Evolutionary conservation across 2,329 filamentous ascomycete genomes (phyloP), one percentile per base, ranked within the genome.

Genomic region (Aurifilum marmelostoma): DNA sequence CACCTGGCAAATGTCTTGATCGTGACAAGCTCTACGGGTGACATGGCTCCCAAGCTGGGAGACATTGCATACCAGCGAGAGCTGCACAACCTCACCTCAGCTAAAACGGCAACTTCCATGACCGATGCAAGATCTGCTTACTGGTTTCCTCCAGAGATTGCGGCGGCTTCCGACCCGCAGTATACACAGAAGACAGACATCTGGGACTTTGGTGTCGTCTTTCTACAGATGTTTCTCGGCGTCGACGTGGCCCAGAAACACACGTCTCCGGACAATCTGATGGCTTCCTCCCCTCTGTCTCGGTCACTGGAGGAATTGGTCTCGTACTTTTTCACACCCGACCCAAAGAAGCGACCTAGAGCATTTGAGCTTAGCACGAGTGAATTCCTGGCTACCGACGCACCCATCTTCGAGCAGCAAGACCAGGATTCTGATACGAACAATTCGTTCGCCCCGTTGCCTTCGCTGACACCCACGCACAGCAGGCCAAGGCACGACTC

Each of bases 221-320:
- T 97, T 74, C 80, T 97, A 52, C 95, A 99, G 77, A 97, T 98
- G 93, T 87, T 96, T 3, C 95, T 97, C 77, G 96, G 96, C 2
- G 84, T 93, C 43, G 89, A 93, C 73, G 87, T 93, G 8, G 84
- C 91, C 24, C 85, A 91, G 69, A 91, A 90, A 69, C 95, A 96
- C 78, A 89, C 90, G 21, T 97, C 93, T 0, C 94, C 95, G 1
- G 88, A 87, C 68, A 88, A 89, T 56, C 80, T 97, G 65, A 89
- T 93, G 76, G 89, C 91, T 16, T 88, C 89, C 0, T 80, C 94
- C 43, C 85, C 87, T 11, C 83, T 97, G 11, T 96, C 94, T 0
- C 86, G 89, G 60, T 85, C 93, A 6, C 81, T 97, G 47, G 88
- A 92, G 71, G 94, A 97, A 75, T 84, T 99, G 56, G 85, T 97